Base-by-base conservation (phyloP, 257 asterid species). In the Solanum gandarillasii region DNA sequence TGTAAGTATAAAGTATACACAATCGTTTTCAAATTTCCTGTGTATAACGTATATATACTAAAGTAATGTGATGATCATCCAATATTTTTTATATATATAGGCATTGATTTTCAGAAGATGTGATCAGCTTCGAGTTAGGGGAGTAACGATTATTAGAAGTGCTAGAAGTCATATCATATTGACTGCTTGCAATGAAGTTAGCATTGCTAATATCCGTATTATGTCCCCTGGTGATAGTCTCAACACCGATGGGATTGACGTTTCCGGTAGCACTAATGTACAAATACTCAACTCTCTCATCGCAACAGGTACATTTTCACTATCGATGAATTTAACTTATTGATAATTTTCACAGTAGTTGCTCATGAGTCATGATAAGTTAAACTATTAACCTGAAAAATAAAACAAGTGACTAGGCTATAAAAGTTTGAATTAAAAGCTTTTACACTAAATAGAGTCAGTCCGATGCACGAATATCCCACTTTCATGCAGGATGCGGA, bases 211-310 rank as follows among this genome's bases (percentile, higher is more conserved):
- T 87, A 91, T 92, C 4, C 92, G 90, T 4, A 29, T 93, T 72
- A 90, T 89, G 29, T 94, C 98, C 12, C 96, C 96, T 0, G 94
- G 92, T 1, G 88, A 92, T 21, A 93, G 95, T 92, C 96, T 93
- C n/a, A 94, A 94, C 60, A 94, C 98, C 1, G 98, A 94, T 86
- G 98, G 90, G 1, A 93, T 93, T 29, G 93, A 90, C 87, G 87
- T 92, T 75, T 90, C 95, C 25, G 85, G 90, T 87, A 92, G 93
- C 2, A 93, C 91, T 2, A 81, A 23, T 7, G 91, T 94, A 6
- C 92, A 36, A 86, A 83, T 94, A 9, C 85, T 84, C 38, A 92
- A 93, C 75, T 88, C 90, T 29, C 72, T 89, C 86, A 93, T 94
- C 73, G 97, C 92, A 87, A 94, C 97, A 79, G 95, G 97, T 92